Evolutionary conservation across 2,329 filamentous ascomycete species (phyloP), one percentile per base, ranked within the genome.

Genomic region (Pseudogymnoascus sp.): DNA sequence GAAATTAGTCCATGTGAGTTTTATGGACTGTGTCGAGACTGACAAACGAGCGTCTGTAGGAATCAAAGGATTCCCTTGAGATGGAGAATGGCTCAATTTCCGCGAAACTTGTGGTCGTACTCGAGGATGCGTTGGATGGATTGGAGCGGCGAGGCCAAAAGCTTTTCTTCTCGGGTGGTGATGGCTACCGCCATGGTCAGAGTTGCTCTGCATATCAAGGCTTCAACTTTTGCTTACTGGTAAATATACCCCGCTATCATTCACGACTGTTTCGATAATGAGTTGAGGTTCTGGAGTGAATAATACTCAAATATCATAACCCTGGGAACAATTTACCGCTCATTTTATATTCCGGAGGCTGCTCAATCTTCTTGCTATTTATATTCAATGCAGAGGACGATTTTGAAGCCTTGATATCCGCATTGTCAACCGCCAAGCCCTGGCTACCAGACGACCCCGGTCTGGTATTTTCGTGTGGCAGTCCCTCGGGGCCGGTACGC

Each of bases 11-110:
- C n/a, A 23, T 26, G 13, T 19, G 19, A 5, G n/a, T 37, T 26
- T 38, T 59, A 55, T 63, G 60, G 30, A 60, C 45, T 61, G 59
- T 52, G 52, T 23, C 13, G 12, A 23, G 48, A 79, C 87, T 67
- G 81, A 96, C 92, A 77, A 97, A 97, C 64, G 92, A 96, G 68
- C 94, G 85, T 64, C 94, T 82, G 75, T 97, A 97, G 2, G 92
- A 96, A 72, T 97, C 94, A 70, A 97, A 97, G 1, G 92, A 96
- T 75, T 97, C 94, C 68, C 92, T 83, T 35, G 92, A 96, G 71
- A 97, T 97, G 64, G 88, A 90, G 72, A 97, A 97, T 12, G 88
- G 91, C 71, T 97, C 92, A 67, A 91, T 92, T 63, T 95, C 90
- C 67, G 85, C 84, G 62, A 89, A 77, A 67, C 87, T 82, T 59